Evolutionary conservation across 331 rosid species (phyloP), one percentile per base, ranked within the genome.

Genomic region (Erythrophleum ivorense): DNA sequence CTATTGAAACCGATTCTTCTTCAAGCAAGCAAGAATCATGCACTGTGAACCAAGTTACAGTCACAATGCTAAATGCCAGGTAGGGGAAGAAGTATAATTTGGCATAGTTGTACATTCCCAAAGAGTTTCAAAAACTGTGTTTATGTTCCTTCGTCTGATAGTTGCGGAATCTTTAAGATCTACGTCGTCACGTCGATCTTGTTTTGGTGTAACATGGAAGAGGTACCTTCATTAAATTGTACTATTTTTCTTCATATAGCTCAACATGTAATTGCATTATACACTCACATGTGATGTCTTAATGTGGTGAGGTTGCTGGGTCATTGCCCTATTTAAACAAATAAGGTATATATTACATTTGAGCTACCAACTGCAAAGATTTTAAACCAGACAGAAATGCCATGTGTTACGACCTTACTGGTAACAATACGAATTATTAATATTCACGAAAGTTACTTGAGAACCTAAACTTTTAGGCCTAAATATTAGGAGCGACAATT

Each of bases 1-100:
- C 90, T 5, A 33, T 11, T 0, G 91, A 93, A 77, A 89, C 87
- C 0, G 89, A 83, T 80, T 88, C 89, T n/a, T 81, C 86, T n/a
- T 87, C 95, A 46, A 84, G 94, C 70, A 86, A 86, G 71, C 85
- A 84, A 58, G 94, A 88, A 80, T 63, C 92, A 19, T 87, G 60
- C 82, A 88, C 92, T 9, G 85, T 87, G 81, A 93, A 95, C 88
- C 92, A 87, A 72, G 94, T 91, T 46, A 91, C 97, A 5, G 76
- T 90, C 80, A 91, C 97, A 83, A 62, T 86, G 72, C 85, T 89
- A 58, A 78, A 90, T 68, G 92, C 91, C 53, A 91, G 98, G 86
- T 91, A 91, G 90, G 54, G 71, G 76, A 79, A 67, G 63, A 70
- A 75, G 40, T 54, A 75, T 69, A 48, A 65, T 80, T 29, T 38